Evolutionary conservation across 2,329 filamentous ascomycete species (phyloP).

Genomic region (Microascus cirrosus): DNA sequence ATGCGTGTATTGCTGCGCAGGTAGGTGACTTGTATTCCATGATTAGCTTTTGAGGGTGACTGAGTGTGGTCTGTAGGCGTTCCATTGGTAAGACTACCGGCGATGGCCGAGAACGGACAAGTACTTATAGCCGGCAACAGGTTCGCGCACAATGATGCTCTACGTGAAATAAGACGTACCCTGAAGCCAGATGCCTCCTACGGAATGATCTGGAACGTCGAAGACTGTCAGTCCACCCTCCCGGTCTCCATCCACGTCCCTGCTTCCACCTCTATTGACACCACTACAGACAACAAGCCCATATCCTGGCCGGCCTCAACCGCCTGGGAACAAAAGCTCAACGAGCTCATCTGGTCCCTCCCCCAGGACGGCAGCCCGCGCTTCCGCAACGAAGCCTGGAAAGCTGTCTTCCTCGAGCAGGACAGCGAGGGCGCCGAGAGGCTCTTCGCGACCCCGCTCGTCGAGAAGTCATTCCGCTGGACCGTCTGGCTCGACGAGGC

Average conservation of each 20-base stretch:
- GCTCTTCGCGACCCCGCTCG: slow-evolving; percentile 50
- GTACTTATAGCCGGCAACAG: slow-evolving; percentile 21
- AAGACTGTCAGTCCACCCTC: slow-evolving; percentile 45
- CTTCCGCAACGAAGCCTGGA: slow-evolving; percentile 56
- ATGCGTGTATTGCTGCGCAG: slow-evolving; percentile 58
- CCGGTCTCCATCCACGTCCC: background rate
- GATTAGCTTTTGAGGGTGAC: background rate
- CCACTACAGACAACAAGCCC: slow-evolving; percentile 49
- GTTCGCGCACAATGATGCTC: slow-evolving; percentile 54
- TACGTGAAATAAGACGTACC: slow-evolving; percentile 57
- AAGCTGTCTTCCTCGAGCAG: slow-evolving; percentile 51
- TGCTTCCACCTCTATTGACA: background rate
- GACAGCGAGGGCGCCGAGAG: slow-evolving; percentile 24
- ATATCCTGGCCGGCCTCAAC: slow-evolving; percentile 40
- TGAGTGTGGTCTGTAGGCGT: slow-evolving; percentile 22
- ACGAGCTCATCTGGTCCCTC: slow-evolving; percentile 43
- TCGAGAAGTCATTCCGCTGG: slow-evolving; percentile 42
- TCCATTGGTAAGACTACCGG: slow-evolving; percentile 38
- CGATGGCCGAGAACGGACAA: background rate
- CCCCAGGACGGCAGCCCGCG: slow-evolving; percentile 46
- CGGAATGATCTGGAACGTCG: slow-evolving; percentile 63
- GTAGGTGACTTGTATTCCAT: slow-evolving; percentile 26
- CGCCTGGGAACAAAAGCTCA: slow-evolving; percentile 50
- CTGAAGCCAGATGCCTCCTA: slow-evolving; percentile 49
- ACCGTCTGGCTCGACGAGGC: slow-evolving; percentile 46